These are phyloP conservation scores for Aspergillus pseudoglaucus DNA, from an alignment of 2,329 filamentous ascomycete species.

Conservation along the genomic window DNA sequence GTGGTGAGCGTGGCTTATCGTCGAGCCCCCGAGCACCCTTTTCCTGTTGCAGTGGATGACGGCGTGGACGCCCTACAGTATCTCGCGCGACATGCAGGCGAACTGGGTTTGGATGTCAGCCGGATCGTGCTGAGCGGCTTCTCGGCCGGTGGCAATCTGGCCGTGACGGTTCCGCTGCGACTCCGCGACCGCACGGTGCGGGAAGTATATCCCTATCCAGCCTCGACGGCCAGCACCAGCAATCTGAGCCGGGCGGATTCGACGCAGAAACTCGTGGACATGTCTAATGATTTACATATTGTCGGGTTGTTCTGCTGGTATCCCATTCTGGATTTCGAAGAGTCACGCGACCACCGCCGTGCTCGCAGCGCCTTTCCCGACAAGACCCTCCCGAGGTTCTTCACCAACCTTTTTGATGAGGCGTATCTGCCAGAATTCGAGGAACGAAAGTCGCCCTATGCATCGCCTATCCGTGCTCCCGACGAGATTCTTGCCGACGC, in stretches of 20 bases:
- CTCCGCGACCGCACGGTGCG: conserved; percentile 38
- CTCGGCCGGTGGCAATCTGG: conserved; percentile 58
- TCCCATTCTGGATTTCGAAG: conserved; percentile 56
- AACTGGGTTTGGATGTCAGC: conserved; percentile 51
- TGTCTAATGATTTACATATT: conserved; percentile 43
- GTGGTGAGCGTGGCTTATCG: conserved; percentile 58
- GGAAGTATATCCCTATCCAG: conserved; percentile 4
- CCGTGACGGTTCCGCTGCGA: conserved; percentile 55
- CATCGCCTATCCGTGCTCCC: conserved; percentile 52
- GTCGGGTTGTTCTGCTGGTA: conserved; percentile 57
- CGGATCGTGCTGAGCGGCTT: conserved; percentile 57
- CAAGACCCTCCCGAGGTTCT: conserved; percentile 42
- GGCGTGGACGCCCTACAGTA: conserved; percentile 57
- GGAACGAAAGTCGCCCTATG: conserved; percentile 51
- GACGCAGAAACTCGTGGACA: conserved; percentile 29
- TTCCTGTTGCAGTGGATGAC: conserved; percentile 59
- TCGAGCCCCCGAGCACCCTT: conserved; percentile 55
- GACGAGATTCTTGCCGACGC: conserved; percentile 47
- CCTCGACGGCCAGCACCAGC: conserved; percentile 13
- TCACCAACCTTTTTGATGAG: conserved; percentile 46
- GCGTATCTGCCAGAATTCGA: conserved; percentile 42
- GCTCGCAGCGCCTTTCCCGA: conserved; percentile 49
- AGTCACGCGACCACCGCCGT: conserved; percentile 53
- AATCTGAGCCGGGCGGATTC: conserved; percentile 25
- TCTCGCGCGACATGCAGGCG: conserved; percentile 49